phyloP scores from a whole-genome alignment of 345 rosid species.

The Ceriops zippeliana region DNA sequence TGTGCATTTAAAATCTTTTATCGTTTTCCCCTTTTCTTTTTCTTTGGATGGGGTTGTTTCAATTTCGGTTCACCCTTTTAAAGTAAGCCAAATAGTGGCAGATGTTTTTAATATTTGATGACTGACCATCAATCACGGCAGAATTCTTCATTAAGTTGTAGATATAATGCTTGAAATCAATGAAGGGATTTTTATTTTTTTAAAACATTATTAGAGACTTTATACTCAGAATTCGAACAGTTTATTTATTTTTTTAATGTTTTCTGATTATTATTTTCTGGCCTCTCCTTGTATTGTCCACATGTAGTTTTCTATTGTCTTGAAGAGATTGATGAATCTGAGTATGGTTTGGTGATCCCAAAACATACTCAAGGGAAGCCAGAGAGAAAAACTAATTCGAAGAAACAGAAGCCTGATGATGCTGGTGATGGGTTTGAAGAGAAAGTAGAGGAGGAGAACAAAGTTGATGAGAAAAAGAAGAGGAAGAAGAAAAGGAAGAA shows the following conservation, averaged over 20 bases:
- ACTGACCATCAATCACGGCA: neutral
- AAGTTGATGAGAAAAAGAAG: constrained; percentile 26
- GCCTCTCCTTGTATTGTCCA: neutral
- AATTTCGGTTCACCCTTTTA: too few species aligned
- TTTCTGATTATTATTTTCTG: neutral
- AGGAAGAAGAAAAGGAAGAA: constrained; percentile 42
- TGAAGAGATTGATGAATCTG: constrained; percentile 84
- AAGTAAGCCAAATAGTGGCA: neutral
- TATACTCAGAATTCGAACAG: too few species aligned
- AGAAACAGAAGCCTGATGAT: constrained; percentile 37
- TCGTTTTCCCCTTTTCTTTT: too few species aligned
- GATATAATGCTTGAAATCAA: neutral
- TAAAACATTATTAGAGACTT: neutral
- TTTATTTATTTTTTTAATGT: too few species aligned
- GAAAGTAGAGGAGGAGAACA: constrained; percentile 15
- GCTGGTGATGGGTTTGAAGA: constrained; percentile 28
- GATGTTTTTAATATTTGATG: neutral
- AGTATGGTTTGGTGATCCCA: constrained; percentile 47
- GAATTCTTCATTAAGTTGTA: neutral
- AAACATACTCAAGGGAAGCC: constrained; percentile 26
- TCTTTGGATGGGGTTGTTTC: too few species aligned
- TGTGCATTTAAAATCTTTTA: too few species aligned
- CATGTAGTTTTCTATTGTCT: constrained; percentile 78
- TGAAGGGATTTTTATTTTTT: neutral
- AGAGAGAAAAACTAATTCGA: constrained; percentile 26